These are phyloP conservation scores for Lodderomyces jiufengensis DNA, from an alignment of 1,139 yeast species.

Conservation along the genomic window DNA sequence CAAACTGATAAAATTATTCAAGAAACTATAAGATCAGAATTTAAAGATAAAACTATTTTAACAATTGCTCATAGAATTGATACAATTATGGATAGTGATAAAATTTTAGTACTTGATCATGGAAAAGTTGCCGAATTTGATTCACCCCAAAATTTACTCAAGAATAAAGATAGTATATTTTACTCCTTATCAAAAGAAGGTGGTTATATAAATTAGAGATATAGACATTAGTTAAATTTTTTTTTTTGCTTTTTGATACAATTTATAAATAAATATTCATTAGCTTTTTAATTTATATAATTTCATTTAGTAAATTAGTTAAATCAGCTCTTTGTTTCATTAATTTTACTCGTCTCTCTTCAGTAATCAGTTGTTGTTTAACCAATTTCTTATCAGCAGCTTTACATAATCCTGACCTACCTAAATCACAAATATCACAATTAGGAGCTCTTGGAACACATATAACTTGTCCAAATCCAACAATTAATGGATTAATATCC, in stretches of 20 bases:
- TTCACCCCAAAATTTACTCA: conserved; percentile 30
- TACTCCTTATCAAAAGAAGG: conserved; percentile 33
- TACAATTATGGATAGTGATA: conserved; percentile 77
- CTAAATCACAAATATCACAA: conserved; percentile 72
- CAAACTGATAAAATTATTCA: conserved; percentile 77
- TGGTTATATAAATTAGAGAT: conserved; percentile 13
- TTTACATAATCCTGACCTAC: conserved; percentile 49
- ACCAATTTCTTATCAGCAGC: conserved; percentile 45
- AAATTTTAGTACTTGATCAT: conserved; percentile 62
- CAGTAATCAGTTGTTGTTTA: conserved; percentile 25
- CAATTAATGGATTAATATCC: conserved; percentile 80
- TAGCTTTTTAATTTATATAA: no score
- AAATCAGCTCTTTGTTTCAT: conserved; percentile 35
- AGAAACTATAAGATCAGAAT: conserved; percentile 64
- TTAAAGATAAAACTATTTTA: conserved; percentile 64
- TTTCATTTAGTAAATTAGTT: conserved; percentile 21
- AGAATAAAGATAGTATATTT: conserved; percentile 23
- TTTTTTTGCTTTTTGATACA: no score
- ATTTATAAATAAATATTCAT: no score
- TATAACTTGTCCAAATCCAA: conserved; percentile 90
- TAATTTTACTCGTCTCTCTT: conserved; percentile 31
- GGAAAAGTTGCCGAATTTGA: conserved; percentile 74
- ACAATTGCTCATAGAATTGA: conserved; percentile 84
- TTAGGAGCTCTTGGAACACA: conserved; percentile 71
- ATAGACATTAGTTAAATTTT: no score